These are phyloP conservation scores for Physcomitrium patens DNA, from an alignment of 225 moss, liverwort and hornwort genomes.

Conservation along the genomic window DNA sequence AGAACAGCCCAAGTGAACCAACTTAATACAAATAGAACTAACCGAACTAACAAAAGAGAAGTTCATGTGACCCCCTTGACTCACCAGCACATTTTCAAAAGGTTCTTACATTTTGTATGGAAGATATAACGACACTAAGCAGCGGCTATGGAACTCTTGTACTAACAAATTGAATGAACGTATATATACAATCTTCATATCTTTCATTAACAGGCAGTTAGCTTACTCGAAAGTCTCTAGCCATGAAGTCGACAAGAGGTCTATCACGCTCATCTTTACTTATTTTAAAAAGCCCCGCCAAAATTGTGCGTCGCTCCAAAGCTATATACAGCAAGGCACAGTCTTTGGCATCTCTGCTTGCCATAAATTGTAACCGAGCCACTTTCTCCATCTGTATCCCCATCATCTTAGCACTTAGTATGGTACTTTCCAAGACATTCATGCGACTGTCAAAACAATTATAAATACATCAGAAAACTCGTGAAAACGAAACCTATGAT, in stretches of 20 bases:
- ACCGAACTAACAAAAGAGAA: slow-evolving; percentile 13
- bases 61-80: slow-evolving; percentile 19
- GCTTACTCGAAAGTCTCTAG: slow-evolving; percentile 86
- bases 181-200: slow-evolving; percentile 19
- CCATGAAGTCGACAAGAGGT: slow-evolving; percentile 82
- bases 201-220: slow-evolving; percentile 14
- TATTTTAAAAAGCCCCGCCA: slow-evolving; percentile 89
- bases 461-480: too few species aligned
- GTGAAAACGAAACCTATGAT: not conserved
- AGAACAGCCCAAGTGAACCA: slow-evolving; percentile 10
- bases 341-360: slow-evolving; percentile 93
- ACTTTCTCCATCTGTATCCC: slow-evolving; percentile 84
- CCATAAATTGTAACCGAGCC: slow-evolving; percentile 85
- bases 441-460: slow-evolving; percentile 22
- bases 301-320: slow-evolving; percentile 78
- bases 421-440: slow-evolving; percentile 7
- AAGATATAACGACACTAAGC: slow-evolving; percentile 20
- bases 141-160: not conserved
- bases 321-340: slow-evolving; percentile 93
- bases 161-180: not conserved
- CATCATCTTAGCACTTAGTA: slow-evolving; percentile 27
- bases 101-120: slow-evolving; percentile 1
- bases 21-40: slow-evolving; percentile 4
- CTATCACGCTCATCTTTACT: slow-evolving; percentile 90
- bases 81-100: slow-evolving; percentile 7